Percentiles rank a stretch among this genome's conserved stretches.
These are phyloP conservation scores for Euphorbia schlechtendalii DNA, from an alignment of 441 rosid species.

Conservation along the genomic window DNA sequence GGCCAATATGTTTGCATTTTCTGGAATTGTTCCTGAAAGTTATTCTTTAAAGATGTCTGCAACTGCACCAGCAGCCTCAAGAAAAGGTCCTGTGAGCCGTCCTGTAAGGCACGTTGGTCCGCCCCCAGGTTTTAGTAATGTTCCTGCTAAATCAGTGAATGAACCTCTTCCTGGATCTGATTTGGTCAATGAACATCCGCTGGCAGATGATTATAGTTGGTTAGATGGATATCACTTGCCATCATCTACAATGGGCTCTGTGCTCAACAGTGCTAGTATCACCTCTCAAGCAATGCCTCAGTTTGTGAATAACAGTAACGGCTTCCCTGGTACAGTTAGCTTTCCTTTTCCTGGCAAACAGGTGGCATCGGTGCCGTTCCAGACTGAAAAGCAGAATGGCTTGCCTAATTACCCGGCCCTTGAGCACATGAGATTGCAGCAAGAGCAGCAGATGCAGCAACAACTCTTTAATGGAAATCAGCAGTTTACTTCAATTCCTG, in stretches of 20 bases:
- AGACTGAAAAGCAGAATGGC: slow-evolving; percentile 41
- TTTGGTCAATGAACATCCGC: slow-evolving; percentile 29
- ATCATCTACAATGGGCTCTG: slow-evolving; percentile 36
- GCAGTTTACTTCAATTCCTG: slow-evolving; percentile 52
- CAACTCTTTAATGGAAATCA: slow-evolving; percentile 45
- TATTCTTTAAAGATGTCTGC: slow-evolving; percentile 35
- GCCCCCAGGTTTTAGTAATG: slow-evolving; percentile 84
- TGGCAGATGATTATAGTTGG: slow-evolving; percentile 92
- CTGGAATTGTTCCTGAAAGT: slow-evolving; percentile 41
- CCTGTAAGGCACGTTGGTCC: slow-evolving; percentile 80
- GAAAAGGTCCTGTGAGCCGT: slow-evolving; percentile 69
- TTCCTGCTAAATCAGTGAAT: slow-evolving; percentile 46
- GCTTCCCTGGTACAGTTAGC: slow-evolving; percentile 42
- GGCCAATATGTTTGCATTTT: slow-evolving; percentile 35
- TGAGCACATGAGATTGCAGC: slow-evolving; percentile 40
- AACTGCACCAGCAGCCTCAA: slow-evolving; percentile 30
- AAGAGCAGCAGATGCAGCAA: slow-evolving; percentile 48
- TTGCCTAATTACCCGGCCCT: slow-evolving; percentile 41
- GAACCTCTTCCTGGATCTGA: slow-evolving; percentile 42
- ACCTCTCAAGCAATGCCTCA: slow-evolving; percentile 42
- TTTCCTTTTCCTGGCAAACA: slow-evolving; percentile 90
- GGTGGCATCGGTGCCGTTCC: slow-evolving; percentile 41
- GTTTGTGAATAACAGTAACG: slow-evolving; percentile 41
- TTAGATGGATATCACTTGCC: slow-evolving; percentile 86
- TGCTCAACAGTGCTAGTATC: slow-evolving; percentile 32